Percentiles rank a stretch among this genome's conserved stretches.
phyloP scores from a whole-genome alignment of 1,284 basidiomycete genomes.

The Melampsora larici-populina region DNA sequence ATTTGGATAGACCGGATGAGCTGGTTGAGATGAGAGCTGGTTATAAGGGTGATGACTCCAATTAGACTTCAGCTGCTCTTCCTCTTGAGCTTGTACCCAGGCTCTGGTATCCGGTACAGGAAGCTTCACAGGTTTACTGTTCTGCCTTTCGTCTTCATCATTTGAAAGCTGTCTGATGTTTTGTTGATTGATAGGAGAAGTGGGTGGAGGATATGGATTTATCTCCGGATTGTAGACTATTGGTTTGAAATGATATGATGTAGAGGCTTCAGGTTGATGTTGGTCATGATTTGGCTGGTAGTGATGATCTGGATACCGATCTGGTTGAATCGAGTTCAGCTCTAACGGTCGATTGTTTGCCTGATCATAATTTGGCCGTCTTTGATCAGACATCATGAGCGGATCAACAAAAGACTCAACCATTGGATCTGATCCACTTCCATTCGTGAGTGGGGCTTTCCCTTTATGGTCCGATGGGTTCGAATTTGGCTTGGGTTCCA shows the following conservation, averaged over 20 bases:
- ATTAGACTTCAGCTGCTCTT: neutral
- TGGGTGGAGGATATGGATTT: slow-evolving; percentile 38
- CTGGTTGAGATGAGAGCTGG: too few species aligned
- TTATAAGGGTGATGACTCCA: neutral
- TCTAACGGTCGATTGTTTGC: too few species aligned
- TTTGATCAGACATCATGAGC: neutral
- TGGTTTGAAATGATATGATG: slow-evolving; percentile 7
- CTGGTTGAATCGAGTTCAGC: too few species aligned
- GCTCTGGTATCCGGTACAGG: neutral
- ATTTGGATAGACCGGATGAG: neutral
- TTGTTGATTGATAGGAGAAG: neutral
- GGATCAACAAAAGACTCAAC: neutral
- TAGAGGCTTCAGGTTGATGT: neutral
- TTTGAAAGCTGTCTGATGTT: too few species aligned
- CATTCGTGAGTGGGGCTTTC: neutral
- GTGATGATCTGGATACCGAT: too few species aligned
- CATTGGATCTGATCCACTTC: too few species aligned
- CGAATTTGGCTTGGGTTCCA: neutral
- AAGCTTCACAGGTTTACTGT: too few species aligned
- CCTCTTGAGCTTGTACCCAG: neutral
- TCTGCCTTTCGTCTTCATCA: too few species aligned
- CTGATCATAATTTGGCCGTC: neutral
- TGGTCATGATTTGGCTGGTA: neutral
- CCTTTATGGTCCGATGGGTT: too few species aligned
- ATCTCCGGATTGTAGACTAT: slow-evolving; percentile 35